These are phyloP conservation scores for Arbutus unedo DNA, from an alignment of 148 eudicot genomes.

Conservation along the genomic window DNA sequence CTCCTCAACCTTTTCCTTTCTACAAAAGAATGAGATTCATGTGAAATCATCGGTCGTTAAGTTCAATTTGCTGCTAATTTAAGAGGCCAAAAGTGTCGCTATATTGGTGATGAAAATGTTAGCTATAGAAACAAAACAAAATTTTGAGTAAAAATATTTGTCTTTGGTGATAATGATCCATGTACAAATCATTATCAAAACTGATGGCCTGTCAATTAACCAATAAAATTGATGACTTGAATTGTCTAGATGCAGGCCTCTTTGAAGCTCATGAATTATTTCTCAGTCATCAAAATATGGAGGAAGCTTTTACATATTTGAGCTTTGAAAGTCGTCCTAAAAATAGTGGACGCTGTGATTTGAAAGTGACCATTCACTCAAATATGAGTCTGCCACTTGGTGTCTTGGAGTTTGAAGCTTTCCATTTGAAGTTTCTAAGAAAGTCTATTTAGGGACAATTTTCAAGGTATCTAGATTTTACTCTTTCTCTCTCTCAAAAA, in stretches of 20 bases:
- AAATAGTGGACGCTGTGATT: neutral
- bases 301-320: neutral
- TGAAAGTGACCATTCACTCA: neutral
- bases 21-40: slow-evolving; percentile 6
- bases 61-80: neutral
- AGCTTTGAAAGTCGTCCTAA: slow-evolving; percentile 10
- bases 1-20: too few relatives aligned
- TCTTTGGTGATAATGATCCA: neutral
- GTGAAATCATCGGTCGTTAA: neutral
- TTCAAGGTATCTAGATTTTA: neutral
- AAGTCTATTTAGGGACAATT: neutral
- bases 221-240: neutral
- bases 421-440: neutral
- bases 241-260: slow-evolving; percentile 13
- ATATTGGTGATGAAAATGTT: neutral
- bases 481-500: too few relatives aligned
- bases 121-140: neutral
- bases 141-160: neutral
- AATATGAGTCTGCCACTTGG: neutral
- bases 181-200: neutral
- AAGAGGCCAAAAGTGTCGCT: neutral
- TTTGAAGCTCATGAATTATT: slow-evolving; percentile 4
- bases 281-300: neutral
- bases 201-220: neutral
- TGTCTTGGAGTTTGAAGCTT: neutral